Evolutionary conservation across 805 yeast genomes (phyloP), one percentile per base, ranked within the genome.

Genomic region (Sugiyamaella valdiviana): DNA sequence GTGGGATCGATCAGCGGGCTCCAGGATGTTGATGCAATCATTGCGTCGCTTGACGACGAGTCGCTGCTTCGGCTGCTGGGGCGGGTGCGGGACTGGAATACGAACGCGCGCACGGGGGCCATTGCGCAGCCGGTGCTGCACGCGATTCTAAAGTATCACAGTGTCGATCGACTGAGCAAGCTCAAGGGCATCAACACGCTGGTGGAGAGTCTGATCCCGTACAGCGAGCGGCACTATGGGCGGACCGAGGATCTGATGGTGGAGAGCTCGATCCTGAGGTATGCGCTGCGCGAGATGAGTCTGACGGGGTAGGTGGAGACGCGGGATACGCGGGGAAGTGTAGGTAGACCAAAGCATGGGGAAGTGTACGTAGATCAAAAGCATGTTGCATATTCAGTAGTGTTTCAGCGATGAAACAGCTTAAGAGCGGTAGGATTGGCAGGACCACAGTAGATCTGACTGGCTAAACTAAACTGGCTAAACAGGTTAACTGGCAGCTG

Each of bases 71-170:
- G 71, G 10, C 64, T 93, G 20, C 76, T 93, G 64, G 78, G 78
- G 60, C 81, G 95, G 59, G 73, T 90, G 17, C 78, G 97, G 58
- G 95, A 88, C 62, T 93, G 99, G 99, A 93, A 93, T 64, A 83
- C 95, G 40, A 91, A 88, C 64, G 84, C 86, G 46, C 79, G 80
- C 60, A 81, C 87, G 35, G 86, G 86, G 60, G 79, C 77, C 45
- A 77, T 87, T 48, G 85, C 96, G 10, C 99, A 91, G 66, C 80
- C 79, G 50, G 68, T 89, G 38, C 73, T 91, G 45, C 74, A 78
- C 54, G 82, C 85, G 20, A 67, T 91, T 29, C 68, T 93, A 51
- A 66, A 69, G 38, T 72, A 71, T 42, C 78, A 79, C 56, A 69
- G 75, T 17, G 70, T 83, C 24, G 79, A 78, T 16, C 72, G 72